Evolutionary conservation across 2,329 filamentous ascomycete genomes (phyloP).

Genomic region (Thelonectria rubi): DNA sequence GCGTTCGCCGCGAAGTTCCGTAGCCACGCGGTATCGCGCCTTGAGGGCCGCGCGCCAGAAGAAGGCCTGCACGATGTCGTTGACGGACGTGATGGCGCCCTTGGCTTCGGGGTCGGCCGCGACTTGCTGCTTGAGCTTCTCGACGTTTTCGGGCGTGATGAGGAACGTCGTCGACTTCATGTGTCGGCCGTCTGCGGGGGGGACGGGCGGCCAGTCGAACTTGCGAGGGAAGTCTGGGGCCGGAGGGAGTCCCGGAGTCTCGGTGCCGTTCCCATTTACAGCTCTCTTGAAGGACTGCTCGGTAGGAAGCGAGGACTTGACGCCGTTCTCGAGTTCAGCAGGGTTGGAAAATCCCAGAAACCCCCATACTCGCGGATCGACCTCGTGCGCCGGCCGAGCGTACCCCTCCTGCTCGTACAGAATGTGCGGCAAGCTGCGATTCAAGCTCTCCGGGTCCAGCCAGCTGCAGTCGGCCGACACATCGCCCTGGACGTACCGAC

Average conservation of each 20-base stretch:
- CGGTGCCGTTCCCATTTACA: background rate
- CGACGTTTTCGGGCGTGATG: constrained; percentile 44
- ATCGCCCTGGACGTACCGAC: constrained; percentile 42
- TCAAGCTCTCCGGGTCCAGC: constrained; percentile 44
- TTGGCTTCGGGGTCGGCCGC: constrained; percentile 37
- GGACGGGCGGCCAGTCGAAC: constrained; percentile 41
- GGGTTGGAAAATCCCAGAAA: constrained; percentile 37
- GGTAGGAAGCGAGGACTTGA: background rate
- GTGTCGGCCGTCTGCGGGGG: constrained; percentile 40
- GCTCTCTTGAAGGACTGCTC: background rate
- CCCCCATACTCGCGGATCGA: constrained; percentile 42
- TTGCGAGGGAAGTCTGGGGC: constrained; percentile 41
- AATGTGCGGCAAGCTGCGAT: constrained; percentile 42
- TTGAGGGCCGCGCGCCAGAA: constrained; percentile 50
- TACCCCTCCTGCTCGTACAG: constrained; percentile 42
- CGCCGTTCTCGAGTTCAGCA: background rate
- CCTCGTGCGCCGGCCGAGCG: constrained; percentile 30
- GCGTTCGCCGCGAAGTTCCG: constrained; percentile 29
- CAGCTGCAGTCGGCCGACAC: constrained; percentile 39
- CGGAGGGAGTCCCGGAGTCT: constrained; percentile 27
- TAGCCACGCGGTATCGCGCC: constrained; percentile 47
- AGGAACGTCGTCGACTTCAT: constrained; percentile 44
- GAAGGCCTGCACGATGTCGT: constrained; percentile 52
- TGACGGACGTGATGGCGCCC: constrained; percentile 43
- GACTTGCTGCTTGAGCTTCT: constrained; percentile 44